Evolutionary conservation across 2,329 filamentous ascomycete genomes (phyloP).

Genomic region (Sclerotinia trifoliorum): DNA sequence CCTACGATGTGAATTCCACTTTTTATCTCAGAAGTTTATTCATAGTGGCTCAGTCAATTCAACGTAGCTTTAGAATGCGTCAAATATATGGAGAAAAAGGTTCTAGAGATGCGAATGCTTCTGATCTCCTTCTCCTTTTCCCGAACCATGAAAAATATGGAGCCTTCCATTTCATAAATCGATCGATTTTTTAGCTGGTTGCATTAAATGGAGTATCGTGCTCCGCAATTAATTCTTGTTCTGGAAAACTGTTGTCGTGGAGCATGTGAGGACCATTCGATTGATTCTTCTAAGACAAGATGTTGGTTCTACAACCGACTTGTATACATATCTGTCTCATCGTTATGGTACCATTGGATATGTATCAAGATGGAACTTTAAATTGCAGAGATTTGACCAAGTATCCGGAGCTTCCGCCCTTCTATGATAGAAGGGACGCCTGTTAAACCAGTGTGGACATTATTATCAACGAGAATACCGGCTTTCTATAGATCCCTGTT

Average conservation of each 20-base stretch:
- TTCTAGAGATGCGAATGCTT: constrained; percentile 9
- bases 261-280: constrained; percentile 12
- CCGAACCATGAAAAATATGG: background rate
- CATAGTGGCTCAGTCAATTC: background rate
- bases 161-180: background rate
- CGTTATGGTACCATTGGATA: constrained; percentile 2
- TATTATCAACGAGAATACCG: constrained; percentile 14
- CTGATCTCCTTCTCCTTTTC: background rate
- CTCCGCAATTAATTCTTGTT: background rate
- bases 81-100: constrained; percentile 12
- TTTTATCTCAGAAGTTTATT: constrained; percentile 4
- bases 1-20: background rate
- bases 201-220: background rate
- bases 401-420: background rate
- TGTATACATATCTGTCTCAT: constrained; percentile 1
- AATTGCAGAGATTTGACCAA: constrained; percentile 2
- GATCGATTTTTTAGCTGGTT: constrained; percentile 4
- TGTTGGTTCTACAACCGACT: constrained; percentile 7
- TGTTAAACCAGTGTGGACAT: background rate
- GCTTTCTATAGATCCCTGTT: constrained; percentile 7
- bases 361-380: background rate
- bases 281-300: constrained; percentile 12
- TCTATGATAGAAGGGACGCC: background rate
- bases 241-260: constrained; percentile 13
- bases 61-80: constrained; percentile 2